Evolutionary conservation across 305 asterid genomes (phyloP).

Genomic region (Solanum hybrid): DNA sequence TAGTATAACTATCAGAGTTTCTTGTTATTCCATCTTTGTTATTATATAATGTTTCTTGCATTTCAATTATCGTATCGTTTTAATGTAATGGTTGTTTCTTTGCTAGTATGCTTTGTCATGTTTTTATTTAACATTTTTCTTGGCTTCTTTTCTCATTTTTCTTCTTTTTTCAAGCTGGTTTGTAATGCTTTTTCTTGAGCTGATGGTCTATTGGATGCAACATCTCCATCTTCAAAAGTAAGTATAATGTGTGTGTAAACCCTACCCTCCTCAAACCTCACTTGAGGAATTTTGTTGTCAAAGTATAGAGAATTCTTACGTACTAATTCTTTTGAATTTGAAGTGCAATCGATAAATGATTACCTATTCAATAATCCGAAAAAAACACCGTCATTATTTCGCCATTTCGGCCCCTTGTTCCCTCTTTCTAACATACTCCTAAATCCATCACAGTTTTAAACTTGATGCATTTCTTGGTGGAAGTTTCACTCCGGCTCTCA

Average conservation of each 20-base stretch:
- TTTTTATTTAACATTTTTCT: background rate
- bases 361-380: background rate
- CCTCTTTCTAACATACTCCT: background rate
- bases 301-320: background rate
- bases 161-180: background rate
- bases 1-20: no score
- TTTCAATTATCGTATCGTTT: no score
- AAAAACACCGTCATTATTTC: background rate
- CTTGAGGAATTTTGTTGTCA: background rate
- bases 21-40: background rate
- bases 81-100: no score
- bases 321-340: background rate
- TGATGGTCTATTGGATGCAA: background rate
- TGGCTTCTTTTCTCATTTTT: background rate
- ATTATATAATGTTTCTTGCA: background rate
- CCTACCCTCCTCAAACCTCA: background rate
- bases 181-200: background rate
- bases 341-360: background rate
- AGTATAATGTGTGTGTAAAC: background rate
- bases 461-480: background rate
- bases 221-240: background rate
- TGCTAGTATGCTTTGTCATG: background rate
- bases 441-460: background rate
- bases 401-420: background rate
- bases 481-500: background rate